A percentile compares a stretch with the other conserved stretches of the same genome.
These are phyloP conservation scores for Geranium rotundifolium DNA, from an alignment of 345 rosid species.

Conservation along the genomic window DNA sequence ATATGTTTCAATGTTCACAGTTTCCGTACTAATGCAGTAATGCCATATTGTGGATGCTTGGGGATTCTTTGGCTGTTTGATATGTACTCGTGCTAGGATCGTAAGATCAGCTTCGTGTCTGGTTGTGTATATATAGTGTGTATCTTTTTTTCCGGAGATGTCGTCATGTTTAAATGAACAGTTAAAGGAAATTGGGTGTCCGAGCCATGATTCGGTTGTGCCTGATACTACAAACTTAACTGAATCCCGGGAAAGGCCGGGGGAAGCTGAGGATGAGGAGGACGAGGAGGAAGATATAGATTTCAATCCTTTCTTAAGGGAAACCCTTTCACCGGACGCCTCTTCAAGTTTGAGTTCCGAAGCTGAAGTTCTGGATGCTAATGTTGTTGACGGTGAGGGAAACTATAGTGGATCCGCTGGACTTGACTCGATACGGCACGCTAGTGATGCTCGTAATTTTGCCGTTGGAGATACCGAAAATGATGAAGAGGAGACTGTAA, in stretches of 20 bases:
- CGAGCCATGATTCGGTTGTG: constrained; percentile 8
- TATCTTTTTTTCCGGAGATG: constrained; percentile 13
- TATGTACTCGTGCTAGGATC: background rate
- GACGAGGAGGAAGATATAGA: constrained; percentile 64
- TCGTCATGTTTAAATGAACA: constrained; percentile 10
- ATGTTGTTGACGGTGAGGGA: constrained; percentile 14
- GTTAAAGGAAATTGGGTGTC: constrained; percentile 11
- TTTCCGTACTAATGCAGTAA: background rate
- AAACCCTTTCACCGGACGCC: constrained; percentile 55
- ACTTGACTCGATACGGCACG: constrained; percentile 10
- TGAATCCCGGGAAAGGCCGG: constrained; percentile 7
- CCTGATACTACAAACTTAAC: background rate
- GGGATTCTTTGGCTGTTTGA: background rate
- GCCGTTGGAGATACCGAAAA: constrained; percentile 25
- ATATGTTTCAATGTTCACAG: background rate
- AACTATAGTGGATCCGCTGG: background rate
- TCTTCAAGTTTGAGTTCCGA: constrained; percentile 91
- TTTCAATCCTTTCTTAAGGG: constrained; percentile 76
- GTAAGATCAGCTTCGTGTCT: background rate
- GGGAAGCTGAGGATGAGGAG: constrained; percentile 30
- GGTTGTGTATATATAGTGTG: background rate
- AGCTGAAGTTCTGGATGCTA: constrained; percentile 40
- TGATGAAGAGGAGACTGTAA: constrained; percentile 27
- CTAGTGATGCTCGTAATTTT: constrained; percentile 11
- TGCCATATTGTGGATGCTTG: background rate